phyloP scores from a whole-genome alignment of 1,139 yeast species.

The Casaregolazyma lundiana region DNA sequence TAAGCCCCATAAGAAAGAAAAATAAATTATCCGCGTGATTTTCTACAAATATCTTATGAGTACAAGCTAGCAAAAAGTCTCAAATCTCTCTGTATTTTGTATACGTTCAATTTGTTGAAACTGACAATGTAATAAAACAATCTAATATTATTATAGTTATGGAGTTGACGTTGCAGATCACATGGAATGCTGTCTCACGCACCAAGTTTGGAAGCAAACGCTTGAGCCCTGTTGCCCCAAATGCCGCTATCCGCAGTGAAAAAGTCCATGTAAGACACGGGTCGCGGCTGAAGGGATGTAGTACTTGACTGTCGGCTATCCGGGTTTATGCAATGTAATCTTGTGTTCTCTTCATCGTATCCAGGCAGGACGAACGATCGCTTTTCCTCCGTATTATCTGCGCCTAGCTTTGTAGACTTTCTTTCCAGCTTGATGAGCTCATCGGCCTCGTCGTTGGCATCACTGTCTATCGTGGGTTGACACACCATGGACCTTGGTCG shows the following conservation, averaged over 20 bases:
- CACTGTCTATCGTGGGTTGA: background rate
- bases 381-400: background rate
- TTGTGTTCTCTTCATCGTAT: constrained; percentile 22
- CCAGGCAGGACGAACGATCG: constrained; percentile 26
- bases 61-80: background rate
- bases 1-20: background rate
- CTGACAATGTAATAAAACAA: no score
- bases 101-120: background rate
- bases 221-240: constrained; percentile 20
- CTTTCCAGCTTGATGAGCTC: background rate
- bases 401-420: background rate
- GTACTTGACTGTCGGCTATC: constrained; percentile 12
- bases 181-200: background rate
- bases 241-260: constrained; percentile 11
- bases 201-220: constrained; percentile 12
- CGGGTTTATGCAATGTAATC: constrained; percentile 24
- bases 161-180: background rate
- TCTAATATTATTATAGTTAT: background rate
- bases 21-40: no score
- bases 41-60: no score
- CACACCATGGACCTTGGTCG: constrained; percentile 11
- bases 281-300: constrained; percentile 1
- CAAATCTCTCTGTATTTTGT: background rate
- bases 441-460: constrained; percentile 9
- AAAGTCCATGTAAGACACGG: constrained; percentile 7